Conservation (phyloP, 345 rosid genomes). For the Citrus unshiu region DNA sequence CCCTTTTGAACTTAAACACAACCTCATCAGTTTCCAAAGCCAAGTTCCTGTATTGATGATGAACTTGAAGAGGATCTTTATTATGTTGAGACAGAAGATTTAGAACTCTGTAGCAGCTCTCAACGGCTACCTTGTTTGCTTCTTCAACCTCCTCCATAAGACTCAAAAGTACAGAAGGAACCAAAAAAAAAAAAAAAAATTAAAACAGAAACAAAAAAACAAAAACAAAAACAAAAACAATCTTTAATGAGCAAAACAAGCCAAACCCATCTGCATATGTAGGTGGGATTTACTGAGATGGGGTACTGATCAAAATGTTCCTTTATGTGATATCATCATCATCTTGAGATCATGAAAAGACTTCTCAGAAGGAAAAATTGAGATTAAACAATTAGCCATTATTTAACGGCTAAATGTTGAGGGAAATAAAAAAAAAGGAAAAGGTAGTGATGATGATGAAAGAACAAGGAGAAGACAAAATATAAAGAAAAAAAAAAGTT, state of each 20-base stretch:
- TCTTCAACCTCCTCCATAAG: constrained; percentile 52
- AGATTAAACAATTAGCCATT: not conserved
- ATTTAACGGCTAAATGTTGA: not conserved
- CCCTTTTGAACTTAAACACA: constrained; percentile 53
- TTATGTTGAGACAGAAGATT: constrained; percentile 38
- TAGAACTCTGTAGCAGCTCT: constrained; percentile 53
- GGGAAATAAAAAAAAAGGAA: not conserved
- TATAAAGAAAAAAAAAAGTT: not conserved
- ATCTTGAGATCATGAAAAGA: constrained; percentile 9
- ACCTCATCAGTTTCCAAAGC: constrained; percentile 46
- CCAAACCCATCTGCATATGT: constrained; percentile 13
- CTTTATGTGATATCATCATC: not conserved
- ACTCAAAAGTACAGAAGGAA: not conserved
- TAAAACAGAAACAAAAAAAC: not conserved
- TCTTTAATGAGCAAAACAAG: not conserved
- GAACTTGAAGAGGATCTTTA: constrained; percentile 32
- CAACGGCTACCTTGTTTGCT: constrained; percentile 50
- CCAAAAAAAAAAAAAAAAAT: not conserved
- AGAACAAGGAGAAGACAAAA: not conserved
- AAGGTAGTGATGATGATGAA: not conserved
- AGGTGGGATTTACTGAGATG: not conserved
- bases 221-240: not conserved
- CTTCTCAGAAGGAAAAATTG: constrained; percentile 3
- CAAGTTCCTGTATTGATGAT: constrained; percentile 31
- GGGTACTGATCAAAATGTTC: constrained; percentile 9